Percentiles rank a stretch among this genome's conserved stretches.
These are phyloP conservation scores for Endoconidiophora laricicola DNA, from an alignment of 2,329 filamentous ascomycete genomes.

Conservation along the genomic window DNA sequence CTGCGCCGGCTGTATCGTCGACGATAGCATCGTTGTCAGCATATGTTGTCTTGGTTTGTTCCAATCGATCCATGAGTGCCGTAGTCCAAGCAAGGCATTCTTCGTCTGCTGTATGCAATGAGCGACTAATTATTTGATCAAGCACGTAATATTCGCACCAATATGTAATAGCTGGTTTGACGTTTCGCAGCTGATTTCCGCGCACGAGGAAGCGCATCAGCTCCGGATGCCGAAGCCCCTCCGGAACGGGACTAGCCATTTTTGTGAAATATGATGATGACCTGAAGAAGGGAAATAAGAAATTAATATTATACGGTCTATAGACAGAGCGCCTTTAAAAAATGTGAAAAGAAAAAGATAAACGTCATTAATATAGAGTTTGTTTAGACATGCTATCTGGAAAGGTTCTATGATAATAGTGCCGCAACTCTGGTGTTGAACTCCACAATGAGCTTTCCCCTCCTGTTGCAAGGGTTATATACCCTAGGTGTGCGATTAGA, in stretches of 20 bases:
- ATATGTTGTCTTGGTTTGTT: constrained; percentile 59
- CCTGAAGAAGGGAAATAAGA: too few relatives aligned
- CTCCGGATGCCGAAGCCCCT: constrained; percentile 61
- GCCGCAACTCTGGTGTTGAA: too few relatives aligned
- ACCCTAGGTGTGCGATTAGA: too few relatives aligned
- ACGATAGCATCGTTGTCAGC: constrained; percentile 64
- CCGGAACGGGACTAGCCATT: constrained; percentile 35
- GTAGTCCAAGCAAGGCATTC: constrained; percentile 71
- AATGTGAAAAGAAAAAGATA: too few relatives aligned
- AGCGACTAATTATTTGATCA: constrained; percentile 71
- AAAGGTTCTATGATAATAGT: too few relatives aligned
- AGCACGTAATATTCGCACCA: constrained; percentile 94
- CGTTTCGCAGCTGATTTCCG: constrained; percentile 66
- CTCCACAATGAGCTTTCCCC: too few relatives aligned
- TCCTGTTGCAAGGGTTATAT: too few relatives aligned
- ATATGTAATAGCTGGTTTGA: constrained; percentile 80
- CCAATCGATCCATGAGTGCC: constrained; percentile 76
- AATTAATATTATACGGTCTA: too few relatives aligned
- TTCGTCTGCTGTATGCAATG: constrained; percentile 61
- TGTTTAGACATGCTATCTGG: too few relatives aligned
- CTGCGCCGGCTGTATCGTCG: constrained; percentile 74
- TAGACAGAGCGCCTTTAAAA: too few relatives aligned
- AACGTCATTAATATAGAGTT: too few relatives aligned
- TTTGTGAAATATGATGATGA: not conserved
- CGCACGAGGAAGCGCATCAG: constrained; percentile 70